These are phyloP conservation scores for Malassezia furfur DNA, from an alignment of 1,284 basidiomycete species.

Conservation along the genomic window DNA sequence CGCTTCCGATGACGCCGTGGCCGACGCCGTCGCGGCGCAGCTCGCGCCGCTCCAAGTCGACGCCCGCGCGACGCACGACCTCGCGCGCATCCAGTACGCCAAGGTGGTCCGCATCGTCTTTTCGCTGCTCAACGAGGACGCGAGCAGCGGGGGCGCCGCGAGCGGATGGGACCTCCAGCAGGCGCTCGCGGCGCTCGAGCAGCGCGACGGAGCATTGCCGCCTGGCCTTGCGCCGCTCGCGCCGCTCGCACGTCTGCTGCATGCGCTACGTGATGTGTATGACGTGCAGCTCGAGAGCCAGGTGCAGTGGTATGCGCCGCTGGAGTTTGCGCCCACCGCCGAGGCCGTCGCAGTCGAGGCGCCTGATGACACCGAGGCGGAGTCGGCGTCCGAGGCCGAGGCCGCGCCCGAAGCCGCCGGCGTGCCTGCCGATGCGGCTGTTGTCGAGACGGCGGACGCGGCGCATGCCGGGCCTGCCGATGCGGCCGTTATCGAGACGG, in stretches of 20 bases:
- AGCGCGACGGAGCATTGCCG: neutral
- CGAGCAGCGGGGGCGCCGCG: constrained; percentile 9
- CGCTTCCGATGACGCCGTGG: neutral
- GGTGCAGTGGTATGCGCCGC: constrained; percentile 78
- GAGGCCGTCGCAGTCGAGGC: neutral
- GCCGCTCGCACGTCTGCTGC: constrained; percentile 17
- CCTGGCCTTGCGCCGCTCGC: neutral
- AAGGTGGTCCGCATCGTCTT: constrained; percentile 37
- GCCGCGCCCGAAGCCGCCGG: neutral
- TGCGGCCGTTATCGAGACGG: too few relatives aligned
- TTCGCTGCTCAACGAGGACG: constrained; percentile 40
- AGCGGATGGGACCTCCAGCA: constrained; percentile 10
- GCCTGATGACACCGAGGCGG: too few relatives aligned
- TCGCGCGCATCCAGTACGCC: constrained; percentile 32
- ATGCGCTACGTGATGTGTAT: constrained; percentile 54
- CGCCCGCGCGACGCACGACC: constrained; percentile 15
- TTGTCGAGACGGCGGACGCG: too few relatives aligned
- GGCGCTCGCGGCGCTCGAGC: constrained; percentile 1
- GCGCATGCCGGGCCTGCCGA: too few relatives aligned
- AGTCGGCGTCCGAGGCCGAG: too few relatives aligned
- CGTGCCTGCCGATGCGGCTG: neutral
- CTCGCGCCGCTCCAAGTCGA: constrained; percentile 1
- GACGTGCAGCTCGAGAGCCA: constrained; percentile 90
- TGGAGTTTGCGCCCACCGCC: constrained; percentile 60
- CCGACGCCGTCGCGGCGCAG: neutral